phyloP scores from a whole-genome alignment of 2,329 filamentous ascomycete species.

The Fusarium sp. region DNA sequence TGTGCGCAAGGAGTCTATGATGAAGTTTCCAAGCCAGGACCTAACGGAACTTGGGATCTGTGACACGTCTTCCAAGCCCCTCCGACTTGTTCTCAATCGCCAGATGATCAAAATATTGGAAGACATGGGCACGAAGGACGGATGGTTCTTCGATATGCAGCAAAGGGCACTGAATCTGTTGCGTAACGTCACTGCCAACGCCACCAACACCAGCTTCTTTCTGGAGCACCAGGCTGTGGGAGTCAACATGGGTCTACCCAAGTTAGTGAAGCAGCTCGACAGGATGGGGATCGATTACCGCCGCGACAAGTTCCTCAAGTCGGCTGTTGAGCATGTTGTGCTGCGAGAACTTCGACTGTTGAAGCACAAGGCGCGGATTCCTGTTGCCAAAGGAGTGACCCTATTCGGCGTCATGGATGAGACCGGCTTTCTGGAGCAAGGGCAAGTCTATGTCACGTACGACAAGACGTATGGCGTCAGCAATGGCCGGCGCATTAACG shows the following conservation, averaged over 20 bases:
- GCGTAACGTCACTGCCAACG: conserved; percentile 70
- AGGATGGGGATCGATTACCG: conserved; percentile 75
- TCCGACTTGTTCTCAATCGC: conserved; percentile 81
- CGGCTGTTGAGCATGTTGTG: conserved; percentile 78
- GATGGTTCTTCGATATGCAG: conserved; percentile 78
- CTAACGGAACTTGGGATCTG: conserved; percentile 78
- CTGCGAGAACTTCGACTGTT: conserved; percentile 80
- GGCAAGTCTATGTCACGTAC: conserved; percentile 78
- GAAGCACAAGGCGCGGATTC: conserved; percentile 85
- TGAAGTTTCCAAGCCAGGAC: conserved; percentile 78
- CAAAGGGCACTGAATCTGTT: conserved; percentile 73
- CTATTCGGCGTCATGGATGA: conserved; percentile 90
- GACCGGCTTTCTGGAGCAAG: conserved; percentile 76
- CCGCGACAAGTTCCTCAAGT: conserved; percentile 78
- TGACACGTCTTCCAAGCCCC: conserved; percentile 76
- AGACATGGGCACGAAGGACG: conserved; percentile 74
- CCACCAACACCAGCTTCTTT: conserved; percentile 76
- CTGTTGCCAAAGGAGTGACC: conserved; percentile 78
- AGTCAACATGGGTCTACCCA: conserved; percentile 71
- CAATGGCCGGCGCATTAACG: conserved; percentile 46
- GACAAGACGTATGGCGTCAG: conserved; percentile 54
- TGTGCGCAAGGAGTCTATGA: conserved; percentile 81
- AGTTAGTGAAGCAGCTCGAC: conserved; percentile 73
- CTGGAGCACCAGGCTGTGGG: conserved; percentile 75
- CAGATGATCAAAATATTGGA: conserved; percentile 90